Evolutionary conservation across 192 early-diverging fungal species (phyloP).

Genomic region (Gorgonomyces haynaldii): DNA sequence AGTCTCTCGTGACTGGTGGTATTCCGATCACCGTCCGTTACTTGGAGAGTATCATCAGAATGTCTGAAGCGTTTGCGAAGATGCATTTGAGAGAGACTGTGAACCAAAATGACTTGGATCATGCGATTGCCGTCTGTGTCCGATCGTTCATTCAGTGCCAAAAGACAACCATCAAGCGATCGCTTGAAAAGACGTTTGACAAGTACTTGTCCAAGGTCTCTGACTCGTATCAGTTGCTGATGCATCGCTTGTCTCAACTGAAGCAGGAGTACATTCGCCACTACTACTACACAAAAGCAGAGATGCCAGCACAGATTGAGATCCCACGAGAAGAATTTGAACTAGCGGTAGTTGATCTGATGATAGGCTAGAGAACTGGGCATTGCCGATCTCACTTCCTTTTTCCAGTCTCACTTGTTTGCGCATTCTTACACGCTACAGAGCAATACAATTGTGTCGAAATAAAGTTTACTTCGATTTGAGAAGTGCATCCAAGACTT

Average conservation of each 20-base stretch:
- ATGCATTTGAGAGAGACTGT: slow-evolving; percentile 94
- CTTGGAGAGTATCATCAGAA: slow-evolving; percentile 68
- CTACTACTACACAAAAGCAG: slow-evolving; percentile 48
- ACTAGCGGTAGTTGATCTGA: slow-evolving; percentile 17
- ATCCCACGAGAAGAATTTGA: slow-evolving; percentile 59
- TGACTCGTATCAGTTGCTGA: slow-evolving; percentile 73
- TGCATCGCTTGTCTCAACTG: slow-evolving; percentile 61
- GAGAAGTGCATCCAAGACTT: slow-evolving; percentile 81
- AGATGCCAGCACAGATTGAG: slow-evolving; percentile 42
- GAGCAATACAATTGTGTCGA: too few species aligned
- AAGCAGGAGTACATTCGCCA: slow-evolving; percentile 66
- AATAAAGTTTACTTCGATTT: too few species aligned
- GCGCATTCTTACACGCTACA: slow-evolving; percentile 8
- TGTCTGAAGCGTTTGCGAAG: slow-evolving; percentile 81
- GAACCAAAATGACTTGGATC: slow-evolving; percentile 80
- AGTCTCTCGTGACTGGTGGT: slow-evolving; percentile 60
- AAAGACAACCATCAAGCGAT: slow-evolving; percentile 80
- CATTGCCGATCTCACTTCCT: slow-evolving; percentile 53
- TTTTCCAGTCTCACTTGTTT: slow-evolving; percentile 46
- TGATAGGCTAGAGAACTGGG: slow-evolving; percentile 38
- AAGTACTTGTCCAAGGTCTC: slow-evolving; percentile 67
- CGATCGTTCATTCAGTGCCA: slow-evolving; percentile 86
- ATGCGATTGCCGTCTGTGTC: slow-evolving; percentile 80
- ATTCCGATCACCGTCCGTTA: slow-evolving; percentile 76
- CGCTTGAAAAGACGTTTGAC: slow-evolving; percentile 69